Percentiles rank a stretch among this genome's conserved stretches.
These are phyloP conservation scores for Backusella tarrabulga DNA, from an alignment of 192 early-diverging fungal species.

Conservation along the genomic window DNA sequence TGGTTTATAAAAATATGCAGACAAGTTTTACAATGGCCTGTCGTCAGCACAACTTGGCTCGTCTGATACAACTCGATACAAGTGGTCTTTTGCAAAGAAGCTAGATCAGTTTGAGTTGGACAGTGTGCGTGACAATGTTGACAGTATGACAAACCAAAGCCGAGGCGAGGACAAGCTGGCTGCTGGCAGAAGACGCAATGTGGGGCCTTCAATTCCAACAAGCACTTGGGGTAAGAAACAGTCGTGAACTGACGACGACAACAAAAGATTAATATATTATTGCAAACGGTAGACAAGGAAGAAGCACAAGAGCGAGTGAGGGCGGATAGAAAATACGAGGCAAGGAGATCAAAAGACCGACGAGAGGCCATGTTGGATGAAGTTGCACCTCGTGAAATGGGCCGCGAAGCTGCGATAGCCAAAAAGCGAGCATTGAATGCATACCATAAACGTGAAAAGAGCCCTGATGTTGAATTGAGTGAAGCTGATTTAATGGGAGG, in stretches of 20 bases:
- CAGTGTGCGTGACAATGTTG: constrained; percentile 54
- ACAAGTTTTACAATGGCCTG: constrained; percentile 71
- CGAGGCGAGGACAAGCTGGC: neutral
- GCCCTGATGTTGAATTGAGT: constrained; percentile 60
- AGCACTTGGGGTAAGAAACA: neutral
- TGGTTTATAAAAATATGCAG: constrained; percentile 20
- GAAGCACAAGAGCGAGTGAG: constrained; percentile 43
- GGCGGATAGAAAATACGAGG: constrained; percentile 35
- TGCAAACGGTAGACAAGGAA: constrained; percentile 19
- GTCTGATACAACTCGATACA: constrained; percentile 65
- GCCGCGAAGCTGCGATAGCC: constrained; percentile 61
- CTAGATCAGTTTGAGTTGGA: constrained; percentile 54
- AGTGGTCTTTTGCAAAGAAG: constrained; percentile 69
- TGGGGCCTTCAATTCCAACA: constrained; percentile 8
- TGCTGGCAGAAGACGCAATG: neutral
- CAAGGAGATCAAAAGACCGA: constrained; percentile 40
- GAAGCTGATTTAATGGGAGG: constrained; percentile 66
- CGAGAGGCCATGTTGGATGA: constrained; percentile 64
- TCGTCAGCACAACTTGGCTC: constrained; percentile 59
- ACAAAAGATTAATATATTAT: neutral
- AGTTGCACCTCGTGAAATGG: constrained; percentile 62
- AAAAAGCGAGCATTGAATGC: constrained; percentile 61
- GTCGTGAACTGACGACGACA: too few relatives aligned
- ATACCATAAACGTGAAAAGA: constrained; percentile 57
- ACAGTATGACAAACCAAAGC: constrained; percentile 52